These are phyloP conservation scores for Jacaranda copaia DNA, from an alignment of 257 asterid genomes.

Conservation along the genomic window DNA sequence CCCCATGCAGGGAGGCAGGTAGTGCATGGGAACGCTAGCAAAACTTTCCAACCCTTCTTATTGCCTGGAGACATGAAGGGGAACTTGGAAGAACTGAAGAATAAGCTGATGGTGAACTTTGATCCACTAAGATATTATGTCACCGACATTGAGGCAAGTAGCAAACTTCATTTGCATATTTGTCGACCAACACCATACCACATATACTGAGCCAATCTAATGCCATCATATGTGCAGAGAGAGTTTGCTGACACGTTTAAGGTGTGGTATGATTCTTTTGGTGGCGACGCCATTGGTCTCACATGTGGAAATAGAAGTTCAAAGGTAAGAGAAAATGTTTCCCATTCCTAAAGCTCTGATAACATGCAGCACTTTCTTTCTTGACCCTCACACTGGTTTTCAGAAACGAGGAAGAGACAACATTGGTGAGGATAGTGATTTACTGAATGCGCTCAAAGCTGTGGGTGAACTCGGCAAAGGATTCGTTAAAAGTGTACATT, in stretches of 20 bases:
- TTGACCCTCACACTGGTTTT: slow-evolving; percentile 33
- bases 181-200: not conserved
- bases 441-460: slow-evolving; percentile 55
- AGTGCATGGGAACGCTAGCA: slow-evolving; percentile 71
- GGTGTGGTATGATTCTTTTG: slow-evolving; percentile 91
- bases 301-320: slow-evolving; percentile 62
- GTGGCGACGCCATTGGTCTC: slow-evolving; percentile 96
- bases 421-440: slow-evolving; percentile 46
- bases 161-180: slow-evolving; percentile 15
- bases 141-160: slow-evolving; percentile 78
- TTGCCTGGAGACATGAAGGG: slow-evolving; percentile 54
- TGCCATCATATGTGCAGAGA: slow-evolving; percentile 54
- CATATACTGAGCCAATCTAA: slow-evolving; percentile 24
- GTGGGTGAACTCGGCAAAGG: slow-evolving; percentile 93
- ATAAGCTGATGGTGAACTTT: slow-evolving; percentile 88
- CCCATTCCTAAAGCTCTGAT: slow-evolving; percentile 1
- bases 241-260: slow-evolving; percentile 71
- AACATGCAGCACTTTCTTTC: not conserved
- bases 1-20: slow-evolving; percentile 62
- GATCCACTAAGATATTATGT: slow-evolving; percentile 78
- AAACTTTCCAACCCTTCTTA: slow-evolving; percentile 75
- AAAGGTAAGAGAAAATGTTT: slow-evolving; percentile 51
- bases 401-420: slow-evolving; percentile 85
- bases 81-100: slow-evolving; percentile 58
- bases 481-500: slow-evolving; percentile 71